Evolutionary conservation across 2,329 filamentous ascomycete genomes (phyloP).

Genomic region (Herpotrichia juniperi): DNA sequence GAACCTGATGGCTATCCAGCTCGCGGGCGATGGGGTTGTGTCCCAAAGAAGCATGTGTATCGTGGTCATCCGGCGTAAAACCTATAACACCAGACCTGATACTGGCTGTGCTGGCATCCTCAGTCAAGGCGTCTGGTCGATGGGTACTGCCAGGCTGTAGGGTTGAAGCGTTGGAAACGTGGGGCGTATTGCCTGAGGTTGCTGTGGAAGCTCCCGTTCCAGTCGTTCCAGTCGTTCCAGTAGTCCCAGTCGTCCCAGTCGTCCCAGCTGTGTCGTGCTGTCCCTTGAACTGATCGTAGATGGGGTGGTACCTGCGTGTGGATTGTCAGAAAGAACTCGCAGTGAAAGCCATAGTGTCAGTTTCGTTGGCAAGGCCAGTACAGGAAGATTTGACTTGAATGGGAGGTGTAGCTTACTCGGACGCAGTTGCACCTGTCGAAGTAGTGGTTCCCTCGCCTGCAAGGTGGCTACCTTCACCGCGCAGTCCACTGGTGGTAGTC

Average conservation of each 20-base stretch:
- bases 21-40: conserved; percentile 6
- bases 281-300: conserved; percentile 36
- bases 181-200: conserved; percentile 15
- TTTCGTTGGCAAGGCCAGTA: no score
- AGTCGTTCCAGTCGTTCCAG: no score
- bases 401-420: conserved; percentile 9
- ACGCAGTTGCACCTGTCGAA: background rate
- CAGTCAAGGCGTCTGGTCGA: conserved; percentile 7
- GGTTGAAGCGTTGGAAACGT: conserved; percentile 15
- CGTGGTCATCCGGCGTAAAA: conserved; percentile 25
- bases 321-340: background rate
- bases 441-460: background rate
- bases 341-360: no score
- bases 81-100: conserved; percentile 50
- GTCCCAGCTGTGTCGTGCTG: conserved; percentile 8
- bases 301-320: conserved; percentile 24
- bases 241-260: no score
- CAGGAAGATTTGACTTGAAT: background rate
- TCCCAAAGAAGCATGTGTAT: conserved; percentile 33
- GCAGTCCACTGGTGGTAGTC: conserved; percentile 8
- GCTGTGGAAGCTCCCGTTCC: conserved; percentile 12
- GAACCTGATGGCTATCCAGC: background rate
- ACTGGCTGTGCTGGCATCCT: conserved; percentile 40
- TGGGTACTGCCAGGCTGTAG: conserved; percentile 24
- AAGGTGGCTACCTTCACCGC: conserved; percentile 31